phyloP scores from a whole-genome alignment of 768 basidiomycete species.

The Dentipellis sp. region DNA sequence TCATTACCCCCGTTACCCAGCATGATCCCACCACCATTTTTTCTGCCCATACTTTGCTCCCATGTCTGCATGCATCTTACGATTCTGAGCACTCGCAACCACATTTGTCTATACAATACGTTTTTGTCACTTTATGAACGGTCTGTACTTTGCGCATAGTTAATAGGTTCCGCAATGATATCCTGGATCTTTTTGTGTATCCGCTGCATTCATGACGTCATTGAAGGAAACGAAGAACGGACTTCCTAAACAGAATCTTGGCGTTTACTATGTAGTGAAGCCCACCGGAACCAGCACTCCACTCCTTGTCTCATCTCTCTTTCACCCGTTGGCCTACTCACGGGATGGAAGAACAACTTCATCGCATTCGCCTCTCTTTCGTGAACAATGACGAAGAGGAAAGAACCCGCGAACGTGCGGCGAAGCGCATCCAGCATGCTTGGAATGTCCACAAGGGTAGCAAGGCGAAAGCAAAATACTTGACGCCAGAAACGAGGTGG shows the following conservation, averaged over 20 bases:
- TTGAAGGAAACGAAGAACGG: too few relatives aligned
- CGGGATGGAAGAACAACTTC: background rate
- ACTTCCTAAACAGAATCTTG: too few relatives aligned
- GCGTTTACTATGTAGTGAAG: too few relatives aligned
- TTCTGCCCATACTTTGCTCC: constrained; percentile 2
- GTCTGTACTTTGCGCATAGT: background rate
- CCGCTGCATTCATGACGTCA: too few relatives aligned
- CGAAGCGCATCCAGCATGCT: constrained; percentile 28
- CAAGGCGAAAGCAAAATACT: constrained; percentile 18
- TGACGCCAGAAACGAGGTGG: constrained; percentile 22
- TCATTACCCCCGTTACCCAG: background rate
- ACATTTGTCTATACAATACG: constrained; percentile 1
- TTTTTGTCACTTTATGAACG: background rate
- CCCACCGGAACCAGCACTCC: too few relatives aligned
- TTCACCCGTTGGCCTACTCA: background rate
- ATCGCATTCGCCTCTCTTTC: background rate
- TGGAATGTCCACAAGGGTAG: constrained; percentile 25
- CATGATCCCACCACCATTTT: constrained; percentile 6
- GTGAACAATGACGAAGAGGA: background rate
- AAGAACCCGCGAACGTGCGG: constrained; percentile 17
- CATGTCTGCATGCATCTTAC: constrained; percentile 14
- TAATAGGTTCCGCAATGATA: constrained; percentile 1
- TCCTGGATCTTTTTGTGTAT: background rate
- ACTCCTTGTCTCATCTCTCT: background rate
- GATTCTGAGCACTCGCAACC: constrained; percentile 5